These are phyloP conservation scores for Actinomortierella wolfii DNA, from an alignment of 371 early-diverging fungal species.

Conservation along the genomic window DNA sequence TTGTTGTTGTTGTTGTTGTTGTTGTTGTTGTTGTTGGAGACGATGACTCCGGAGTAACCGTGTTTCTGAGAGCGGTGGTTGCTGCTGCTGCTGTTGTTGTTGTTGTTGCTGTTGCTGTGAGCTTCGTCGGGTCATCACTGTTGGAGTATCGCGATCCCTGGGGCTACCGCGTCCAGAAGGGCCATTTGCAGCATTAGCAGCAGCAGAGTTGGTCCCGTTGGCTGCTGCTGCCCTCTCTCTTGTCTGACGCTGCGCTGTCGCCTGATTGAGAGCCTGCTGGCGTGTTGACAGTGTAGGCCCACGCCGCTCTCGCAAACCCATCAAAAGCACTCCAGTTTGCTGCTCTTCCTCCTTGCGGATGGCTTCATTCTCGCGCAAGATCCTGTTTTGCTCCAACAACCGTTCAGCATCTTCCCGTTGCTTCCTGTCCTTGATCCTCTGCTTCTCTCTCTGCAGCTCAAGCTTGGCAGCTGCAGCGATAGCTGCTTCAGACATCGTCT, in stretches of 20 bases:
- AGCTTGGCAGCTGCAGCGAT: slow-evolving; percentile 16
- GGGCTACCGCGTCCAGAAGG: slow-evolving; percentile 22
- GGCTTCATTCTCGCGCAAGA: background rate
- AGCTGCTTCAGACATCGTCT: slow-evolving; percentile 14
- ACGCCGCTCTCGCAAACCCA: too few relatives aligned
- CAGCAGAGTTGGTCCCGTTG: slow-evolving; percentile 11
- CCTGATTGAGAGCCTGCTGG: slow-evolving; percentile 11
- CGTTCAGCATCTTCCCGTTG: slow-evolving; percentile 20
- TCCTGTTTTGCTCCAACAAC: slow-evolving; percentile 22
- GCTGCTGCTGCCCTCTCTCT: slow-evolving; percentile 7
- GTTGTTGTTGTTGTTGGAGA: slow-evolving; percentile 16
- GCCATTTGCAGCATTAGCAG: slow-evolving; percentile 16
- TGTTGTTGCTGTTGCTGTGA: slow-evolving; percentile 4
- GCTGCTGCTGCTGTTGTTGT: slow-evolving; percentile 12
- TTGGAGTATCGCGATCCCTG: slow-evolving; percentile 9
- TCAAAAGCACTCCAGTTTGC: slow-evolving; percentile 1
- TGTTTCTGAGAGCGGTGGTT: slow-evolving; percentile 10
- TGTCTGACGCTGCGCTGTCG: slow-evolving; percentile 5
- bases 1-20: slow-evolving; percentile 14
- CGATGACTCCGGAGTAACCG: slow-evolving; percentile 13
- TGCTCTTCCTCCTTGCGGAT: slow-evolving; percentile 18
- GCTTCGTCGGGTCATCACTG: slow-evolving; percentile 3
- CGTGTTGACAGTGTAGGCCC: too few relatives aligned
- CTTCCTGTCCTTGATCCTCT: slow-evolving; percentile 15
- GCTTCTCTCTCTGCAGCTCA: slow-evolving; percentile 13